These are phyloP conservation scores for Dalbergia cultrata DNA, from an alignment of 306 rosid genomes.

Conservation along the genomic window DNA sequence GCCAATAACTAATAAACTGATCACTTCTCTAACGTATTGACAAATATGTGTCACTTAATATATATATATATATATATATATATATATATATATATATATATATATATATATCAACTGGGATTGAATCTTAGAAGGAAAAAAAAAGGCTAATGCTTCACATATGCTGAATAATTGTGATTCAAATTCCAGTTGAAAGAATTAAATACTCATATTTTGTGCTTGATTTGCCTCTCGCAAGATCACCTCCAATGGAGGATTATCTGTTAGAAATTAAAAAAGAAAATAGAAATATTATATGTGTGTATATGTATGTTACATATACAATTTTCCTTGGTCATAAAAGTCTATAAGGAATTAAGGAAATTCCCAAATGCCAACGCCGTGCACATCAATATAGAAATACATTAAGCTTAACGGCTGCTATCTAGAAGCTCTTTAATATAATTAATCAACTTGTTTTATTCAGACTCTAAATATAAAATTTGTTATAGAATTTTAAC, in stretches of 20 bases:
- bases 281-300: too few species aligned
- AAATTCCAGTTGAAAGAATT: too few species aligned
- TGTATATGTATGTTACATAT: not conserved
- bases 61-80: too few species aligned
- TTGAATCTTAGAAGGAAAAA: too few species aligned
- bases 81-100: too few species aligned
- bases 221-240: too few species aligned
- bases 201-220: too few species aligned
- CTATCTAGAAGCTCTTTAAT: conserved; percentile 39
- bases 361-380: conserved; percentile 37
- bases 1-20: not conserved
- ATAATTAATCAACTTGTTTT: not conserved
- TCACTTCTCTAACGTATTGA: not conserved
- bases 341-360: conserved; percentile 40
- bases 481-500: not conserved
- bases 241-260: too few species aligned
- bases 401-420: conserved; percentile 16
- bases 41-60: not conserved
- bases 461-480: not conserved
- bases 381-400: conserved; percentile 44
- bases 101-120: too few species aligned
- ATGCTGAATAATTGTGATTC: too few species aligned
- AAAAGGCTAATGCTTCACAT: too few species aligned
- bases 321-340: not conserved
- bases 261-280: too few species aligned